phyloP scores from a whole-genome alignment of 164 flowering plant species.

The Vitis amurensis region DNA sequence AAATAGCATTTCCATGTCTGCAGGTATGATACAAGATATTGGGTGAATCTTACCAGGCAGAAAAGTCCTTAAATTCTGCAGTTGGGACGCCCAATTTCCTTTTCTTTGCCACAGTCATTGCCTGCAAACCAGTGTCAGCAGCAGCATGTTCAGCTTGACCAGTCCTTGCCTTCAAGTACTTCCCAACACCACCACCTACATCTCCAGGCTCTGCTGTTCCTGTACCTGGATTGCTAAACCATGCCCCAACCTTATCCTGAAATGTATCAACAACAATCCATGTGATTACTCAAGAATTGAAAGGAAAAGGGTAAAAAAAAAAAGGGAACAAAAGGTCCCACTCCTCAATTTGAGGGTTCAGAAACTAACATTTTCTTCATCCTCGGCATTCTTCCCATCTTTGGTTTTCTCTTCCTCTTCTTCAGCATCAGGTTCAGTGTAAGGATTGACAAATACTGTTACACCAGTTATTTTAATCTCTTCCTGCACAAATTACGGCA shows the following conservation, averaged over 20 bases:
- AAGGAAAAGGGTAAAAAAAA: not conserved
- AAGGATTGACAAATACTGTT: slow-evolving; percentile 85
- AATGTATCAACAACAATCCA: slow-evolving; percentile 8
- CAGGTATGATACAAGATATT: slow-evolving; percentile 14
- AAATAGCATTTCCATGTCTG: not conserved
- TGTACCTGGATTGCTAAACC: slow-evolving; percentile 89
- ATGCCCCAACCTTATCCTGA: slow-evolving; percentile 87
- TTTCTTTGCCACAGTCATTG: slow-evolving; percentile 51
- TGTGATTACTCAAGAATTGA: not conserved
- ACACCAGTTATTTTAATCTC: slow-evolving; percentile 80
- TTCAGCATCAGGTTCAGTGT: slow-evolving; percentile 83
- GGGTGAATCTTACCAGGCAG: slow-evolving; percentile 58
- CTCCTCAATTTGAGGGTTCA: not conserved
- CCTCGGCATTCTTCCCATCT: slow-evolving; percentile 46
- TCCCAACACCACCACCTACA: slow-evolving; percentile 75
- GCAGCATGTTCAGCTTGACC: slow-evolving; percentile 27
- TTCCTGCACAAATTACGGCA: slow-evolving; percentile 54
- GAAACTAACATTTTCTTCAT: slow-evolving; percentile 67
- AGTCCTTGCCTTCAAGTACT: slow-evolving; percentile 70
- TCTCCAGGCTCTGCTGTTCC: slow-evolving; percentile 46
- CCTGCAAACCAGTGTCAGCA: slow-evolving; percentile 24
- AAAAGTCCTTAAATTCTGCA: slow-evolving; percentile 62
- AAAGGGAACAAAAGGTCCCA: not conserved
- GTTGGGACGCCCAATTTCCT: slow-evolving; percentile 52
- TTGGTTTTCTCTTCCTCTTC: slow-evolving; percentile 52